Conservation (phyloP, 2,329 filamentous ascomycete genomes). For the Fusarium sp. region DNA sequence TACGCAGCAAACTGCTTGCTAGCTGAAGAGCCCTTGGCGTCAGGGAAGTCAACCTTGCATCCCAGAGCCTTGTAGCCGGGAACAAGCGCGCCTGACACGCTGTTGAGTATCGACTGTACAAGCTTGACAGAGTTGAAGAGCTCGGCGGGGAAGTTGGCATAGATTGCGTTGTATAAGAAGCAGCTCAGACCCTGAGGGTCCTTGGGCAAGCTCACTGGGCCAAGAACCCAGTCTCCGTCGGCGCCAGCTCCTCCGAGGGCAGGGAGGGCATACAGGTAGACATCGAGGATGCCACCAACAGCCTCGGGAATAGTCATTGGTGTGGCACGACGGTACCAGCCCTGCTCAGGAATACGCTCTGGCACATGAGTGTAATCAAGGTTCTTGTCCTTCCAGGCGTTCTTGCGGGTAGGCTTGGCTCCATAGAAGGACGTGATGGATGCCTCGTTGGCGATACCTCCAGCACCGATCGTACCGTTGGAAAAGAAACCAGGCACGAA, state of each 20-base stretch:
- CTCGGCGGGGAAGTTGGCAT: conserved; percentile 27
- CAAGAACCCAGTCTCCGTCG: conserved; percentile 22
- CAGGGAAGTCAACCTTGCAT: conserved; percentile 27
- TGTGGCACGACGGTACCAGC: conserved; percentile 32
- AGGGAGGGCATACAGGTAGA: conserved; percentile 29
- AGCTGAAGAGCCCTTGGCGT: conserved; percentile 21
- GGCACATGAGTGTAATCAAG: conserved; percentile 33
- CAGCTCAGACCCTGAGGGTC: conserved; percentile 23
- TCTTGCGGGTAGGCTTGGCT: conserved; percentile 22
- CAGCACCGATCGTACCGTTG: conserved; percentile 31
- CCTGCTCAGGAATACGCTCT: conserved; percentile 30
- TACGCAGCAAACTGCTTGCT: conserved; percentile 16
- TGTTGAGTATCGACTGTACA: conserved; percentile 19
- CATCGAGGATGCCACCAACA: conserved; percentile 27
- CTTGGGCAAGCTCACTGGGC: conserved; percentile 5
- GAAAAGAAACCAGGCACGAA: conserved; percentile 38
- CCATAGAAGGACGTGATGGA: conserved; percentile 35
- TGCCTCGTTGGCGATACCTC: conserved; percentile 33
- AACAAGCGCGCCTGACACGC: conserved; percentile 3
- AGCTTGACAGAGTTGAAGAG: conserved; percentile 22
- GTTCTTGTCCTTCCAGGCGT: conserved; percentile 25
- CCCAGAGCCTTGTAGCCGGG: conserved; percentile 29
- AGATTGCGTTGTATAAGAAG: conserved; percentile 30
- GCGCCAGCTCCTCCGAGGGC: conserved; percentile 23
- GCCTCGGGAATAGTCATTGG: conserved; percentile 32